Conservation (phyloP, 2,329 filamentous ascomycete genomes). For the Sphaerulina musiva region DNA sequence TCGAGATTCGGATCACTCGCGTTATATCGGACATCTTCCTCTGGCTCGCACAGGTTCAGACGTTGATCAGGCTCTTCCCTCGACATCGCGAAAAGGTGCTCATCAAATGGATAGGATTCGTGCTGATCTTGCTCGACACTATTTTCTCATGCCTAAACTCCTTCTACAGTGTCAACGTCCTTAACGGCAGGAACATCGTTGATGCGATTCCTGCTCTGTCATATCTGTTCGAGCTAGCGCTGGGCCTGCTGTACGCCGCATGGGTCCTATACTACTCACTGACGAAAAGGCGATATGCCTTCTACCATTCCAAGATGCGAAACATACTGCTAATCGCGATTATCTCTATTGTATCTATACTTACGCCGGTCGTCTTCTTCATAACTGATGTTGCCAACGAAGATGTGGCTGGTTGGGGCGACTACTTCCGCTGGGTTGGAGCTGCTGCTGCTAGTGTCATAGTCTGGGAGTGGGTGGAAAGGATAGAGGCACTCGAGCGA, state of each 20-base stretch:
- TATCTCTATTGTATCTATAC: slow-evolving; percentile 70
- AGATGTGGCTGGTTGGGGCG: slow-evolving; percentile 83
- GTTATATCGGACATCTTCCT: slow-evolving; percentile 94
- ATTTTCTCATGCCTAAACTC: slow-evolving; percentile 89
- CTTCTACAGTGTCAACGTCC: slow-evolving; percentile 58
- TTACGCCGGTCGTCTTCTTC: slow-evolving; percentile 89
- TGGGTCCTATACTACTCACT: slow-evolving; percentile 91
- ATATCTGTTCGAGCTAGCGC: slow-evolving; percentile 81
- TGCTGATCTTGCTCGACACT: slow-evolving; percentile 81
- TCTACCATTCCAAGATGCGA: slow-evolving; percentile 83
- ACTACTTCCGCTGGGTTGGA: slow-evolving; percentile 94
- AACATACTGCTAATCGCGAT: slow-evolving; percentile 77
- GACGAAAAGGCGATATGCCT: slow-evolving; percentile 87
- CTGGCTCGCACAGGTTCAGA: slow-evolving; percentile 96
- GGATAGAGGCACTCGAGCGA: slow-evolving; percentile 84
- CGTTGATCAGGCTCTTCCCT: slow-evolving; percentile 87
- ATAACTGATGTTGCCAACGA: slow-evolving; percentile 82
- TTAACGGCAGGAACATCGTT: slow-evolving; percentile 63
- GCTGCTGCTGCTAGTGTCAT: slow-evolving; percentile 91
- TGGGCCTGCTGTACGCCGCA: slow-evolving; percentile 81
- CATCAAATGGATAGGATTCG: slow-evolving; percentile 98
- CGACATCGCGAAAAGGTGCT: slow-evolving; percentile 95
- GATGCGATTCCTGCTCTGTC: slow-evolving; percentile 86
- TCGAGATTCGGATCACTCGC: slow-evolving; percentile 81
- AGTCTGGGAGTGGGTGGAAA: slow-evolving; percentile 96